A percentile compares a stretch with the other conserved stretches of the same genome.
Evolutionary conservation across 345 rosid genomes (phyloP).

Genomic region (Geranium brycei): DNA sequence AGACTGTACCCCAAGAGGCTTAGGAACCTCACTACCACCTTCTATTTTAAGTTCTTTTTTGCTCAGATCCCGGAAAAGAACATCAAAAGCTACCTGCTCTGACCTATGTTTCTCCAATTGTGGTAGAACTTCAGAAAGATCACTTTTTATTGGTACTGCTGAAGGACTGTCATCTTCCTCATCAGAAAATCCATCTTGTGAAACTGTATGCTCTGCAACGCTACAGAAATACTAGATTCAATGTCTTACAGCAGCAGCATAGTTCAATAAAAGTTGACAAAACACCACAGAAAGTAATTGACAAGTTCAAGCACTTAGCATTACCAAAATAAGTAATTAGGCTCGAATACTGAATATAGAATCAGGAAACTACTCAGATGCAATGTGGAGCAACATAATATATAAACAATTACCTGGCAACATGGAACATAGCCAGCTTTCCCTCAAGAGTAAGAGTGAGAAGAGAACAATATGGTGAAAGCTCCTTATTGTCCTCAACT

Average conservation of each 20-base stretch:
- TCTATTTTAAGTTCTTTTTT: constrained; percentile 7
- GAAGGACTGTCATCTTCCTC: constrained; percentile 36
- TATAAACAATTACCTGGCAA: constrained; percentile 47
- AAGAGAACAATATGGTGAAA: constrained; percentile 57
- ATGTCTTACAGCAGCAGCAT: neutral
- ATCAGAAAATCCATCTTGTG: constrained; percentile 29
- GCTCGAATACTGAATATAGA: neutral
- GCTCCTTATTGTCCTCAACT: constrained; percentile 56
- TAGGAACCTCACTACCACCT: too few species aligned
- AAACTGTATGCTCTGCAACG: constrained; percentile 24
- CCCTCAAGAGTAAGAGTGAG: constrained; percentile 86
- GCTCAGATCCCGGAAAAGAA: constrained; percentile 13
- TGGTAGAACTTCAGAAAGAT: constrained; percentile 20
- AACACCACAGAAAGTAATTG: constrained; percentile 1
- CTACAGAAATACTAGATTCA: constrained; percentile 32
- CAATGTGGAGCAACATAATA: too few species aligned
- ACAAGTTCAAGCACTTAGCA: too few species aligned
- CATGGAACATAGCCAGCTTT: constrained; percentile 62
- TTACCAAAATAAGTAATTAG: neutral
- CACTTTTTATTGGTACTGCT: constrained; percentile 17
- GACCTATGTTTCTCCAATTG: constrained; percentile 20
- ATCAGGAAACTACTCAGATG: too few species aligned
- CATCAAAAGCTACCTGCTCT: constrained; percentile 11
- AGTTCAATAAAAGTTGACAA: neutral
- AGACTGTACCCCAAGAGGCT: too few species aligned